Base-by-base conservation (phyloP, 2,329 filamentous ascomycete genomes). In the Thielaviopsis musarum region DNA sequence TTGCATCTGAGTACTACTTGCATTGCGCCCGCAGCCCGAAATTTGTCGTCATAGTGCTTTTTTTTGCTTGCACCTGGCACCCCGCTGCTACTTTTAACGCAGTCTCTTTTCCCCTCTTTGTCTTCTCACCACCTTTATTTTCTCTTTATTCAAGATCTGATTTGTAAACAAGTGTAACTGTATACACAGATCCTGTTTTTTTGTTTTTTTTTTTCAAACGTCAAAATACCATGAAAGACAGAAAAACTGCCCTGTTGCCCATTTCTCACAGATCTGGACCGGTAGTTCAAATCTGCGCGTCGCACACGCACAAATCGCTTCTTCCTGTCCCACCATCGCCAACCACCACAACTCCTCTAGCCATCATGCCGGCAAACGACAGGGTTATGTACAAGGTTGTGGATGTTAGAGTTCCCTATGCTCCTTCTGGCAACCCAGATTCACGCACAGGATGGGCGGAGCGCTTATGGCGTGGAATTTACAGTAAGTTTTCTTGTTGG, bases 361-460 rank as follows among this genome's bases (percentile, higher is more conserved):
- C 38, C 38, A n/a, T n/a, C 5, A 45, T 45, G 38, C 10, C 38
- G 38, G 38, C 38, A n/a, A 5, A n/a, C 38, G 38, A 45, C 13
- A n/a, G 38, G 7, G 7, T 45, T 13, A 17, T 30, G 24, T 41
- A 26, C 48, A 56, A 56, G 38, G n/a, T 56, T 30, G 53, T 60
- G 21, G 58, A 60, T 52, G 58, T 60, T 17, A 54, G 58, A 34
- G 22, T 56, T 34, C 58, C 58, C 15, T 56, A 60, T 28, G 58
- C 34, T 7, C 53, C 54, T 6, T 24, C 28, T 15, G 38, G 48
- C 28, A 45, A 41, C 28, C 54, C 26, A n/a, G 15, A 22, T 41
- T n/a, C 17, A 26, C 58, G 19, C 13, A 51, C 10, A 10, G 38
- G 21, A 45, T 26, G 13, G 30, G 28, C 13, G 12, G 21, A 9